Percentiles rank a stretch among this genome's conserved stretches.
Evolutionary conservation across 805 yeast genomes (phyloP).

Genomic region (Pichia membranifaciens): DNA sequence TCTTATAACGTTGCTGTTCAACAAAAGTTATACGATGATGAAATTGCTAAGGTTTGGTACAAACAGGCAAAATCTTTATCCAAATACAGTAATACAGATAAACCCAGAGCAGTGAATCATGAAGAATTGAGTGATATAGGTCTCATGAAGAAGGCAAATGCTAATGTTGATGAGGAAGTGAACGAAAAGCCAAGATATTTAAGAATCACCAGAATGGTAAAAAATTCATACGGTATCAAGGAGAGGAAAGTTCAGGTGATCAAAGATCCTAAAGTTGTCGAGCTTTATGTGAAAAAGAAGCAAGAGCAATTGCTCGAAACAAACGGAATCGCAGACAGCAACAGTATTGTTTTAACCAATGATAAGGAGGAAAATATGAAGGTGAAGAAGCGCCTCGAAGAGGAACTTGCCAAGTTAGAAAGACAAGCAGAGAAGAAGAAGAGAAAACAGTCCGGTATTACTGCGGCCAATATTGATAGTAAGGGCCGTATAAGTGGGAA

Average conservation of each 20-base stretch:
- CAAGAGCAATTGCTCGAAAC: conserved; percentile 31
- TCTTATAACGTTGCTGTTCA: conserved; percentile 78
- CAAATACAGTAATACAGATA: conserved; percentile 23
- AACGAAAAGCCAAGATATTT: conserved; percentile 33
- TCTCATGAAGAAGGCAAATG: conserved; percentile 32
- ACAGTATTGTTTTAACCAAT: conserved; percentile 57
- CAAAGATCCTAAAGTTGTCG: conserved; percentile 80
- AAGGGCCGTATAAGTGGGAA: conserved; percentile 48
- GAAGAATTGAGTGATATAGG: conserved; percentile 28
- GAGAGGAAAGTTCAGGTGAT: conserved; percentile 76
- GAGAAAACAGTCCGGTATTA: conserved; percentile 28
- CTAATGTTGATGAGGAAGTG: conserved; percentile 28
- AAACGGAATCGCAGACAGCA: conserved; percentile 63
- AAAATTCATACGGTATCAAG: conserved; percentile 79
- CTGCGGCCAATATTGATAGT: conserved; percentile 31
- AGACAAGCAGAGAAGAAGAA: conserved; percentile 57
- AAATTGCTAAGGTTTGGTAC: conserved; percentile 84
- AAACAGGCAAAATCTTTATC: conserved; percentile 63
- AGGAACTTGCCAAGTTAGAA: conserved; percentile 75
- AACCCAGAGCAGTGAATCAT: conserved; percentile 22
- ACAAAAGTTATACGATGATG: conserved; percentile 88
- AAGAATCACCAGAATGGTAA: conserved; percentile 69
- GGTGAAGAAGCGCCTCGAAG: conserved; percentile 70
- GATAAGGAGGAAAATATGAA: conserved; percentile 80
- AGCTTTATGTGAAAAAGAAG: conserved; percentile 66